Base-by-base conservation (phyloP, 352 stramenopile genomes). In the Globisporangium apiculatum region DNA sequence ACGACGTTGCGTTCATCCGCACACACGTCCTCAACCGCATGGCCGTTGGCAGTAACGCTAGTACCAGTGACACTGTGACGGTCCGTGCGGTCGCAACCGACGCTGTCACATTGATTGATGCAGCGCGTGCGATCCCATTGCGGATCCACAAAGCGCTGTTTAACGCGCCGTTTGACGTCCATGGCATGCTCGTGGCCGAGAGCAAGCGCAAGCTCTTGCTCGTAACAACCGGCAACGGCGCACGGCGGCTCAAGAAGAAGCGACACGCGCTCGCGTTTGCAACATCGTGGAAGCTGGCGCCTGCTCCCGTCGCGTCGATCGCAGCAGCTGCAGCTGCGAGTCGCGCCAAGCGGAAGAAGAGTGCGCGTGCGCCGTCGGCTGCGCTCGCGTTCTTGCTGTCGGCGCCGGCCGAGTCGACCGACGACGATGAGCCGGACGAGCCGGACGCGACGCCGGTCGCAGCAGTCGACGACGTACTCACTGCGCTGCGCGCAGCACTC, bases 91-190 rank as follows among this genome's bases (percentile, higher is more conserved):
- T 86, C 41, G 51, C 65, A 18, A 18, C 58, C 8, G 43, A 66
- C 11, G 67, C 65, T 11, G 59, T 69, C 47, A 83, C 71, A n/a
- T 8, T 58, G 6, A 64, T 86, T n/a, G 61, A 81, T 51, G 62
- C 69, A 38, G 55, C 61, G 24, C 66, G 64, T 1, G 71, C 87
- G 9, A 88, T 92, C 51, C 79, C 81, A n/a, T 47, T 93, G 35
- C 77, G 79, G 10, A 91, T 93, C 53, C 83, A 93, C 67, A 91
- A 90, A 65, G 79, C 81, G 24, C 89, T 93, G 76, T 89, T 93
- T 49, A 91, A 89, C 59, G 86, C 82, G 51, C 81, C 81, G 12
- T 75, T 69, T 4, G 75, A 88, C 57, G 75, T 93, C 2, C 78
- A 91, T 36, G 81, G 79, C 7, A 76, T 94, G 57, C 48, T 95